Base-by-base conservation (phyloP, 2,329 filamentous ascomycete species). In the Juglanconis sp. region DNA sequence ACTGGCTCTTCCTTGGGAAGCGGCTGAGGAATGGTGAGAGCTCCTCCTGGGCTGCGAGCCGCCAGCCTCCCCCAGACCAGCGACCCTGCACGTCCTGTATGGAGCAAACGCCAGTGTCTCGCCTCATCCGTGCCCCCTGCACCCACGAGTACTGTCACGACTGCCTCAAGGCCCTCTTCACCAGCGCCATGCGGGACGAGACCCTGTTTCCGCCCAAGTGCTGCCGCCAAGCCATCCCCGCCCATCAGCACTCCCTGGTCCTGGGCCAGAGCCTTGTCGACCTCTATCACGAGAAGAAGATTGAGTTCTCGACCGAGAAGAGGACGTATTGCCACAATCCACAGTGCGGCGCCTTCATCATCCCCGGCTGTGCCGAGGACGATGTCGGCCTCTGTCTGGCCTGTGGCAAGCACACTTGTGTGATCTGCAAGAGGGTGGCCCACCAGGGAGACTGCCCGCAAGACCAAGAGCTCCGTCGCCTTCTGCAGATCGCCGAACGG, bases 381-480 rank as follows among this genome's bases (percentile, higher is more conserved):
- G 69, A 76, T 0, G 40, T 74, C 0, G 82, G 72, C 0, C 70
- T 56, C 0, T 87, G 84, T 44, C 57, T 63, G 0, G n/a, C 65
- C 0, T 87, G 85, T 61, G 0, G 35, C 0, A 60, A 53, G 0
- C 65, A 53, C 1, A 87, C 84, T 0, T 88, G 84, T 63, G 68
- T 65, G 0, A 67, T 69, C 0, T 87, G 85, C 74, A 86, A 86
- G 65, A 66, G 63, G 0, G 55, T 59, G 2, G 65, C 68, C 0
- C 84, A 87, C 58, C 24, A 38, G 0, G 76, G 74, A 0, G 77
- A 82, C 17, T 87, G 83, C 61, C 77, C 78, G 0, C 55, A 76
- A 0, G 80, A 86, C 47, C 56, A 64, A 0, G 67, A 66, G 0
- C 61, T 78, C 0, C 70, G 79, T 47, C 66, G 76, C 42, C 56